Percentiles rank a stretch among this genome's conserved stretches.
phyloP scores from a whole-genome alignment of 1,284 basidiomycete species.

The Microbotryum saponariae region DNA sequence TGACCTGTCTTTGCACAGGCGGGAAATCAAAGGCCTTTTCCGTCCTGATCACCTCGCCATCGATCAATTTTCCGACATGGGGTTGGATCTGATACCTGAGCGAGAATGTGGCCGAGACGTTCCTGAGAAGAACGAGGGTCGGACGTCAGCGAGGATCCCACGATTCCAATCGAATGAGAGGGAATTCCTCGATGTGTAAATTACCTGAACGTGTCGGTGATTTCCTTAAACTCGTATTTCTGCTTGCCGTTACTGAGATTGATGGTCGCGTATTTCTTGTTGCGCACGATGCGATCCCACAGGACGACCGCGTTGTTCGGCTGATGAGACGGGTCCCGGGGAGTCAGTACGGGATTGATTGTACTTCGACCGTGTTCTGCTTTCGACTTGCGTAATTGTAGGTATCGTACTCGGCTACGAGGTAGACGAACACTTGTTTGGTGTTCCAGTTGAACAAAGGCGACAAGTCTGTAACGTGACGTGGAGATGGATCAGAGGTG shows the following conservation, averaged over 20 bases:
- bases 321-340: constrained; percentile 42
- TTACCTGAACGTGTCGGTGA: constrained; percentile 68
- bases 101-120: constrained; percentile 59
- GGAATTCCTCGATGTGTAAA: constrained; percentile 39
- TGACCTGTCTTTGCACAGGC: constrained; percentile 5
- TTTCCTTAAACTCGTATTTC: constrained; percentile 75
- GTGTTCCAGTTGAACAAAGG: constrained; percentile 90
- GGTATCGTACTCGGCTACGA: constrained; percentile 69
- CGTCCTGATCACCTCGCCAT: constrained; percentile 64
- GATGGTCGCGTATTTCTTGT: constrained; percentile 64
- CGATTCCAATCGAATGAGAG: background rate
- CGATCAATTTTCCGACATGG: constrained; percentile 67
- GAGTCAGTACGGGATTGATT: background rate
- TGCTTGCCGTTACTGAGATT: constrained; percentile 57
- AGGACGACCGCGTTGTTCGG: constrained; percentile 73
- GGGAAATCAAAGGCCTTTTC: constrained; percentile 18
- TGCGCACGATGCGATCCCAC: constrained; percentile 80
- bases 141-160: background rate
- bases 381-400: constrained; percentile 55
- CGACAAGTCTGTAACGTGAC: constrained; percentile 54
- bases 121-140: constrained; percentile 44
- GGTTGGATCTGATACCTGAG: constrained; percentile 89
- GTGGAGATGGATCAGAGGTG: constrained; percentile 26
- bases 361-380: no score
- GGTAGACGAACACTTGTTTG: constrained; percentile 79